These are phyloP conservation scores for Coniella vitis DNA, from an alignment of 2,329 filamentous ascomycete genomes.

Conservation along the genomic window DNA sequence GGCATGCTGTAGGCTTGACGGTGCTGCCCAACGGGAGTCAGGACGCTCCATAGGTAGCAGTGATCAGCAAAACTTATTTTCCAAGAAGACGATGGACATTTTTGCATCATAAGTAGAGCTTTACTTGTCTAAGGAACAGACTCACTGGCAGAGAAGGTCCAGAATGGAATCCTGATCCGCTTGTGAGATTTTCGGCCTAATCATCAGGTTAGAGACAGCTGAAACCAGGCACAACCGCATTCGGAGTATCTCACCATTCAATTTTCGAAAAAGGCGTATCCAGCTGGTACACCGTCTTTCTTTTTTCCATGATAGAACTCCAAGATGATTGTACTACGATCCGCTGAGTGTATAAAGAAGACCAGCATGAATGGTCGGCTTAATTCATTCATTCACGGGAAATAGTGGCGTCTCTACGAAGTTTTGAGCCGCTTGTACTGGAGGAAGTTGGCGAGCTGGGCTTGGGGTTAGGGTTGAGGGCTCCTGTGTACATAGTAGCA, in stretches of 20 bases:
- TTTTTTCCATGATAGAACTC: constrained; percentile 39
- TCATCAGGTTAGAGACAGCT: not conserved
- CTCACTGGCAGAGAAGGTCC: constrained; percentile 61
- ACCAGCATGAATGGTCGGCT: not conserved
- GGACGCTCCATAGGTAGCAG: constrained; percentile 40
- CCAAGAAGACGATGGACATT: not conserved
- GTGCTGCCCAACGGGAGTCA: constrained; percentile 58
- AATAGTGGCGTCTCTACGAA: too few relatives aligned
- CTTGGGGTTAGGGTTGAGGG: too few relatives aligned
- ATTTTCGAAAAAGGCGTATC: constrained; percentile 57
- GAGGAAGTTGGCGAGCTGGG: too few relatives aligned
- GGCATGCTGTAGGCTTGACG: constrained; percentile 44
- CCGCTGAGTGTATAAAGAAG: not conserved
- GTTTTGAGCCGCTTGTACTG: too few relatives aligned
- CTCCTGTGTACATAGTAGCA: too few relatives aligned
- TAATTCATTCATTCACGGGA: not conserved
- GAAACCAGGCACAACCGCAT: not conserved
- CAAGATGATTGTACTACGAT: too few relatives aligned
- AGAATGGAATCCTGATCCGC: constrained; percentile 58
- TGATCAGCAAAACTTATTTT: constrained; percentile 1
- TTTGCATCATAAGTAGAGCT: too few relatives aligned
- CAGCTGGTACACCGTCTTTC: constrained; percentile 56
- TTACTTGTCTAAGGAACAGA: constrained; percentile 7
- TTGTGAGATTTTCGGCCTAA: constrained; percentile 53
- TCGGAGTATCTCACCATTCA: constrained; percentile 43